A percentile compares a stretch with the other conserved stretches of the same genome.
Evolutionary conservation across 208 protist species (phyloP).

Genomic region (Balamuthia mandrillaris): DNA sequence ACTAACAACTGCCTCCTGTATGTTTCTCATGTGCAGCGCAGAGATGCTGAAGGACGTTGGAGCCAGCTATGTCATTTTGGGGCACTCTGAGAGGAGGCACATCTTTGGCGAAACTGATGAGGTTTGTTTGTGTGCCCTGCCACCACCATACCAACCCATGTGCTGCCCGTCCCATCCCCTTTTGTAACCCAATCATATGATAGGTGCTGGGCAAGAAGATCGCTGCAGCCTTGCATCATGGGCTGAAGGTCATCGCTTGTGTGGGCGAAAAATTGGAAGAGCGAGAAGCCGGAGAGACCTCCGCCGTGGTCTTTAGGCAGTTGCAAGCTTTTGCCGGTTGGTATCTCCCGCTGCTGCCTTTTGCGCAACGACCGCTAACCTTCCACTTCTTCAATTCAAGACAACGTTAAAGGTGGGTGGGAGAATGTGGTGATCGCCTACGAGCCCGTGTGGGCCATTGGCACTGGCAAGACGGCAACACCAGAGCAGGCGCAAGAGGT

Average conservation of each 20-base stretch:
- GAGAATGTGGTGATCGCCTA: conserved; percentile 74
- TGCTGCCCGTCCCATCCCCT: background rate
- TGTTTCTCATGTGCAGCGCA: too few relatives aligned
- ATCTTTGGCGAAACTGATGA: conserved; percentile 89
- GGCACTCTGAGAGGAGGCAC: conserved; percentile 93
- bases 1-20: too few relatives aligned
- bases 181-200: background rate
- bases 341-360: background rate
- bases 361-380: conserved; percentile 2
- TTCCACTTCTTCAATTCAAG: background rate
- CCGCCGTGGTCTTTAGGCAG: conserved; percentile 85
- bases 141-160: background rate
- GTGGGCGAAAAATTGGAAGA: conserved; percentile 93
- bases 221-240: conserved; percentile 72
- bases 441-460: conserved; percentile 99
- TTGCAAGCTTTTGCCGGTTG: conserved; percentile 76
- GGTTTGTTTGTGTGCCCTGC: background rate
- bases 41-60: conserved; percentile 88
- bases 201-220: conserved; percentile 88
- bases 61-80: conserved; percentile 90
- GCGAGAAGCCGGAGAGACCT: conserved; percentile 83
- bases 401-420: background rate
- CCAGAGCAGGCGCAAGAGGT: conserved; percentile 87
- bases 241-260: conserved; percentile 92
- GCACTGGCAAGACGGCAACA: conserved; percentile 93